Evolutionary conservation across 345 rosid genomes (phyloP), one percentile per base, ranked within the genome.

Genomic region (Salix dunnii): DNA sequence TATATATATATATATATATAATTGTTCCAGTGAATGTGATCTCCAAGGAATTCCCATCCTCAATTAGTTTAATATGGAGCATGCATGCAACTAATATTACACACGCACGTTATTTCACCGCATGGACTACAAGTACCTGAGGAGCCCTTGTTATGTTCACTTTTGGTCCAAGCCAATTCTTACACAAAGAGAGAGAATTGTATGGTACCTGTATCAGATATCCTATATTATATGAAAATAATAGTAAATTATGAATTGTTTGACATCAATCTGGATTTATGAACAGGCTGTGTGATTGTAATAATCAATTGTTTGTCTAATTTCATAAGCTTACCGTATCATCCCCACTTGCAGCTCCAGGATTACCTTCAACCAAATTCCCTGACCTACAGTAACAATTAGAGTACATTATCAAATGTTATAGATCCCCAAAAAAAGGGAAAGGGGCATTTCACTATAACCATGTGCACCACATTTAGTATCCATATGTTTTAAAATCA

Each of bases 181-280:
- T 96, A 87, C 99, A 96, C 87, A 93, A 91, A 78, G 99, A 91
- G 74, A 96, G 91, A 82, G 99, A 96, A 86, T 92, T 90, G 78
- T 96, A 96, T 1, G 99, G 90, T 61, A 93, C 99, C 99, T 93
- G 88, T 43, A 75, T 75, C 67, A 66, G 30, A 72, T 67, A 63
- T 66, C 51, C 31, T 21, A 73, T 25, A 63, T 68, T 65, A 38
- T 14, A 67, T 31, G 60, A 60, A 74, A 68, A 51, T 35, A 27
- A 80, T 58, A 66, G 3, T 40, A 72, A 27, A 73, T 27, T 36
- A 43, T 17, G 49, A 71, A 28, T 30, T 43, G 73, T 21, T 18
- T 64, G 36, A n/a, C 30, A 78, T 20, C 61, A 49, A 72, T 40
- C 31, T 5, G 20, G 40, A 40, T 67, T 46, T 68, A 51, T 64